Percentiles rank a stretch among this genome's conserved stretches.
Evolutionary conservation across 2,329 filamentous ascomycete species (phyloP).

Genomic region (Verticillium isaacii): DNA sequence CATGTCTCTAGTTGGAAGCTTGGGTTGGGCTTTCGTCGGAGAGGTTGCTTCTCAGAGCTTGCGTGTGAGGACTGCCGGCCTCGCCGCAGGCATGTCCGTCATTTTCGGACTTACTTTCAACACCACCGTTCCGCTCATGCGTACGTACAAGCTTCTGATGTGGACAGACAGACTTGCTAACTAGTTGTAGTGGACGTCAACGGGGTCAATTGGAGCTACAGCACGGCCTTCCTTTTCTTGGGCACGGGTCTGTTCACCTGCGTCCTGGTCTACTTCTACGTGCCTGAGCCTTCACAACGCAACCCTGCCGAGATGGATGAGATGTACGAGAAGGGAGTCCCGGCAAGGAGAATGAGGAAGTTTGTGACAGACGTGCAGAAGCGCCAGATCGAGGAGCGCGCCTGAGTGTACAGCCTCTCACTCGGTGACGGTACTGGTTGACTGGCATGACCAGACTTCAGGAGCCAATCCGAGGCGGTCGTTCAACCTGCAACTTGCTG

Average conservation of each 20-base stretch:
- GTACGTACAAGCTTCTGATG: not conserved
- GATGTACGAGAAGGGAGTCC: slow-evolving; percentile 18
- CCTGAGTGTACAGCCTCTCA: too few species aligned
- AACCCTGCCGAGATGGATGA: slow-evolving; percentile 19
- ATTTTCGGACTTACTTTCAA: slow-evolving; percentile 15
- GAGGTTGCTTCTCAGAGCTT: slow-evolving; percentile 30
- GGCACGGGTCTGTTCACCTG: slow-evolving; percentile 19
- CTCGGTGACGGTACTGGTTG: too few species aligned
- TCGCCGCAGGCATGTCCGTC: slow-evolving; percentile 20
- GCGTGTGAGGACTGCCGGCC: slow-evolving; percentile 23
- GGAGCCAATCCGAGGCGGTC: too few species aligned
- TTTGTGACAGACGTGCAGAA: slow-evolving; percentile 7
- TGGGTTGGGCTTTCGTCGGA: slow-evolving; percentile 23
- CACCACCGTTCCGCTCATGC: slow-evolving; percentile 23
- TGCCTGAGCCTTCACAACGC: slow-evolving; percentile 10
- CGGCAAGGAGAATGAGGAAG: slow-evolving; percentile 16
- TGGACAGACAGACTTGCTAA: too few species aligned
- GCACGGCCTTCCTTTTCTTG: slow-evolving; percentile 24
- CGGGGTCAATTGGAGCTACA: slow-evolving; percentile 24
- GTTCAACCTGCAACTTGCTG: too few species aligned
- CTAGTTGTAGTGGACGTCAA: slow-evolving; percentile 16
- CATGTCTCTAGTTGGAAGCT: slow-evolving; percentile 13
- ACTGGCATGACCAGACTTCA: too few species aligned
- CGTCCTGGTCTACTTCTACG: slow-evolving; percentile 19
- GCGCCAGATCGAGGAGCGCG: too few species aligned